A percentile compares a stretch with the other conserved stretches of the same genome.
These are phyloP conservation scores for Trichophyton mentagrophytes DNA, from an alignment of 2,329 filamentous ascomycete genomes.

Conservation along the genomic window DNA sequence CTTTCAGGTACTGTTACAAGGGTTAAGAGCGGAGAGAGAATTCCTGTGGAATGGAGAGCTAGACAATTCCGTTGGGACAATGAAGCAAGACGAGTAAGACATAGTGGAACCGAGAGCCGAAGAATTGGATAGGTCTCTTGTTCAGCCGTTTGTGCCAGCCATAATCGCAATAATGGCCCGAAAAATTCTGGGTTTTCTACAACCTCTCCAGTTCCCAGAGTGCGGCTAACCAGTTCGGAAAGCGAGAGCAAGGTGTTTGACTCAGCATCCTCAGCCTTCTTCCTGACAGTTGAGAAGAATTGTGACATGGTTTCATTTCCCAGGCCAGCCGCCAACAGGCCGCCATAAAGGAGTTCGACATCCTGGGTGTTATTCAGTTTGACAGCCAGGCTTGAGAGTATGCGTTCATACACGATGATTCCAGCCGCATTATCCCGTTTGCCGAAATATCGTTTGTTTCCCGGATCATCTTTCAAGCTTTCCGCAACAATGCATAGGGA, in stretches of 20 bases:
- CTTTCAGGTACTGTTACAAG: constrained; percentile 48
- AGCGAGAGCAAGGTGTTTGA: constrained; percentile 10
- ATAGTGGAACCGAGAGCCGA: constrained; percentile 50
- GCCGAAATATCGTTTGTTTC: constrained; percentile 79
- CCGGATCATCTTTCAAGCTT: constrained; percentile 63
- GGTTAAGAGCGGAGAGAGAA: constrained; percentile 53
- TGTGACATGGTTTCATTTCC: constrained; percentile 62
- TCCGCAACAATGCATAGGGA: constrained; percentile 53
- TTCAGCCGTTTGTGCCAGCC: constrained; percentile 47
- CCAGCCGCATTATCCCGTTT: constrained; percentile 63
- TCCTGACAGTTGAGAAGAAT: constrained; percentile 43
- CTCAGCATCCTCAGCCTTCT: constrained; percentile 17
- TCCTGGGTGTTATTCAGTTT: constrained; percentile 32
- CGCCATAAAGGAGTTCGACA: constrained; percentile 65
- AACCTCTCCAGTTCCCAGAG: constrained; percentile 30
- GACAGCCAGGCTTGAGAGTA: constrained; percentile 52
- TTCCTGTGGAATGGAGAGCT: constrained; percentile 58
- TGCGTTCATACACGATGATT: constrained; percentile 63
- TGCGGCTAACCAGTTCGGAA: constrained; percentile 22
- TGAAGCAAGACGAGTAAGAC: constrained; percentile 45
- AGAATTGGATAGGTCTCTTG: constrained; percentile 27
- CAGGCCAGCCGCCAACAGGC: constrained; percentile 66
- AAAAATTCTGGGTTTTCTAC: constrained; percentile 32
- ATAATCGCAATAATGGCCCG: constrained; percentile 33
- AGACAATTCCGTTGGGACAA: constrained; percentile 57